Percentiles rank a stretch among this genome's conserved stretches.
These are phyloP conservation scores for Boletus edulis DNA, from an alignment of 768 basidiomycete genomes.

Conservation along the genomic window DNA sequence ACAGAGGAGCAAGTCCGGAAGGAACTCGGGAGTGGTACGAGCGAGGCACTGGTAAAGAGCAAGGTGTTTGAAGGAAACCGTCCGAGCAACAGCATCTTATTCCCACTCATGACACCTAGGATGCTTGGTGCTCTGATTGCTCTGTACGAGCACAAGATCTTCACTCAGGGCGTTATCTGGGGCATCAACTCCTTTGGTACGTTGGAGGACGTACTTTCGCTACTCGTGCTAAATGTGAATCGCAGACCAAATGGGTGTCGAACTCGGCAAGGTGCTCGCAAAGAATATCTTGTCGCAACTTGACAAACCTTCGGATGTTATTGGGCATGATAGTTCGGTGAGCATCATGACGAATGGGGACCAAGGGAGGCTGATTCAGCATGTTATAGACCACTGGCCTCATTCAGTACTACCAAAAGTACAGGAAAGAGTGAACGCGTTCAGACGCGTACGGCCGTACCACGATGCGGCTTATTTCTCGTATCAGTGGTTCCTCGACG, in stretches of 20 bases:
- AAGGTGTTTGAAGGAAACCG: constrained; percentile 98
- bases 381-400: constrained; percentile 79
- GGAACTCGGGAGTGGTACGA: constrained; percentile 68
- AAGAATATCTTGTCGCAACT: constrained; percentile 94
- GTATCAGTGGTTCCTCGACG: not conserved
- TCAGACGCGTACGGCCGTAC: not conserved
- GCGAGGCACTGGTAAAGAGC: constrained; percentile 86
- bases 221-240: not conserved
- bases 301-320: constrained; percentile 71
- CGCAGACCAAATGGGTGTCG: constrained; percentile 98
- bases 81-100: constrained; percentile 95
- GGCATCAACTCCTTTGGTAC: constrained; percentile 97
- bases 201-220: constrained; percentile 17
- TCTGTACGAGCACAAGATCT: constrained; percentile 98
- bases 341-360: constrained; percentile 9
- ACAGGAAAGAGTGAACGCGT: constrained; percentile 63
- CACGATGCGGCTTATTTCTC: not conserved
- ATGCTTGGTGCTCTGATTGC: constrained; percentile 88
- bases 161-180: constrained; percentile 96
- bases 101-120: constrained; percentile 88
- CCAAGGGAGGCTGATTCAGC: constrained; percentile 2
- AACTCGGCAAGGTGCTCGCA: constrained; percentile 95
- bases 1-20: constrained; percentile 80
- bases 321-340: constrained; percentile 85
- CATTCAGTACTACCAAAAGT: constrained; percentile 95